These are phyloP conservation scores for slime mould (Dictyostelium discoideum) DNA, from an alignment of 78 protist species.

Conservation along the genomic window DNA sequence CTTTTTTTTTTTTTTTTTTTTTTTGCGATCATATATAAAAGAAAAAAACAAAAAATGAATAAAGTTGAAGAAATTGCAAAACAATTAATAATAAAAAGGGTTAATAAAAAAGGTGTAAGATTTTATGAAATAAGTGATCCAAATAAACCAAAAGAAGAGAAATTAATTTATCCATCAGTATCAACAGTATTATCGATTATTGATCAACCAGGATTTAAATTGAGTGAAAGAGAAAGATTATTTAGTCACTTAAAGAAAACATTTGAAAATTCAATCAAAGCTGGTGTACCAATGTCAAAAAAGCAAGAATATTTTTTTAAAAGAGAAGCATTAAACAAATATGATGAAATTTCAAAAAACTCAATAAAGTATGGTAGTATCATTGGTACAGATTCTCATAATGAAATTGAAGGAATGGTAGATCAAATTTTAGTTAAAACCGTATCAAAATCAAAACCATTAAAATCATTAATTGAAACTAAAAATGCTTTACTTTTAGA, in stretches of 20 bases:
- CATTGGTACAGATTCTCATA: neutral
- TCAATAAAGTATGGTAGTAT: neutral
- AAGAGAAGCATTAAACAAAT: neutral
- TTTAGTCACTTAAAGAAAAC: neutral
- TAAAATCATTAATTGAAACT: neutral
- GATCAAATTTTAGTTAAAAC: neutral
- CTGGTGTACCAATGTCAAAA: neutral
- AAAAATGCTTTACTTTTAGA: neutral
- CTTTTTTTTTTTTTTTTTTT: neutral
- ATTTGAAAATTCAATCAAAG: neutral
- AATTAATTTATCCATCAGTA: conserved; percentile 17
- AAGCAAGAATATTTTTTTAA: neutral
- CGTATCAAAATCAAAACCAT: neutral
- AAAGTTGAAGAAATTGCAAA: neutral
- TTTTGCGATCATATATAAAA: neutral
- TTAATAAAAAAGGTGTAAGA: neutral
- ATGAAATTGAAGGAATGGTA: neutral
- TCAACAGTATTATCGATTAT: conserved; percentile 41
- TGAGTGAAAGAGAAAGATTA: neutral
- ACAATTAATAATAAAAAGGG: neutral
- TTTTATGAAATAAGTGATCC: neutral
- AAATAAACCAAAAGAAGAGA: neutral
- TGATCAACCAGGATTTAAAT: neutral
- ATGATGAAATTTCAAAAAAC: neutral
- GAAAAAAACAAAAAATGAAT: neutral